Conservation (phyloP, 192 early-diverging fungal genomes). For the Nowakowskiella sp. region DNA sequence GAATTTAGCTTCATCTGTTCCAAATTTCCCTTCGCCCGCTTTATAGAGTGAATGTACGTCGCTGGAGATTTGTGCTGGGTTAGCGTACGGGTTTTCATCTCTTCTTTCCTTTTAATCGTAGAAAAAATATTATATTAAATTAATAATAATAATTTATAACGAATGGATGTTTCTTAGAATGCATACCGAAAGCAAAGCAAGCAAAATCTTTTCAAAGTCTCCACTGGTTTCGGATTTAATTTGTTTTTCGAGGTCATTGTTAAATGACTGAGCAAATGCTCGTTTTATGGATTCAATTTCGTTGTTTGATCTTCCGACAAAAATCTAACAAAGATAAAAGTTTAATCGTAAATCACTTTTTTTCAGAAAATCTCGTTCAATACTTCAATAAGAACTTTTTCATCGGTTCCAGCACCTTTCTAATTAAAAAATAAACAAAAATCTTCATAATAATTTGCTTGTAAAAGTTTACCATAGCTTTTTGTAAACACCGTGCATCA, state of each 20-base stretch:
- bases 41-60: slow-evolving; percentile 37
- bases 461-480: too few relatives aligned
- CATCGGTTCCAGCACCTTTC: slow-evolving; percentile 39
- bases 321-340: too few relatives aligned
- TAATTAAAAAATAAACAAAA: too few relatives aligned
- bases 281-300: slow-evolving; percentile 33
- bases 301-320: slow-evolving; percentile 40
- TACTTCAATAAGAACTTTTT: slow-evolving; percentile 39
- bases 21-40: slow-evolving; percentile 34
- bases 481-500: too few relatives aligned
- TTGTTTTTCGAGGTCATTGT: slow-evolving; percentile 20
- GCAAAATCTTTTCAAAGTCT: slow-evolving; percentile 24
- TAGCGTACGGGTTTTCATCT: too few relatives aligned
- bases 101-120: too few relatives aligned
- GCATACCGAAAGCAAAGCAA: slow-evolving; percentile 24
- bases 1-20: slow-evolving; percentile 37
- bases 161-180: background rate
- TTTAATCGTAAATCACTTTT: too few relatives aligned
- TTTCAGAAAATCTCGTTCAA: too few relatives aligned
- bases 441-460: too few relatives aligned
- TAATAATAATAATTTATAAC: too few relatives aligned
- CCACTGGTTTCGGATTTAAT: slow-evolving; percentile 25
- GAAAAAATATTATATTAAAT: too few relatives aligned
- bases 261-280: slow-evolving; percentile 21
- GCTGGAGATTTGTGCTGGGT: too few relatives aligned